Evolutionary conservation across 306 rosid genomes (phyloP), one percentile per base, ranked within the genome.

Genomic region (Sicyos edulis): DNA sequence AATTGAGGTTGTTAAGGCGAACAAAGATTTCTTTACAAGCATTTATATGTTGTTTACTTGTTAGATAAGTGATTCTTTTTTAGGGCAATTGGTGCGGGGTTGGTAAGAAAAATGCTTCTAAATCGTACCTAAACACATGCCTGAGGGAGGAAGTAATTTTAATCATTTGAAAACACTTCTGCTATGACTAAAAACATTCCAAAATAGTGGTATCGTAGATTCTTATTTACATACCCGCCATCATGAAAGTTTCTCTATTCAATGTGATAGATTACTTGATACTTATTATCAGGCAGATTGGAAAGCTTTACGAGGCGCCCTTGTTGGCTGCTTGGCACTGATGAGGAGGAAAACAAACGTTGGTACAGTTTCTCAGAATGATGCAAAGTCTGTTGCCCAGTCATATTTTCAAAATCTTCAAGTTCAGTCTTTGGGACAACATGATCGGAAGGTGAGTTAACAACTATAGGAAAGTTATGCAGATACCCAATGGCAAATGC

Each of bases 271-370:
- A 70, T 64, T 65, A 76, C 58, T 21, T 59, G 77, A 49, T 76
- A 37, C 72, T 68, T 74, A 68, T 17, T 73, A 83, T 88, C 92
- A 93, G 99, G 95, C 89, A 87, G 97, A 93, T 85, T 93, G 99
- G 99, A 91, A 84, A 85, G 96, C 97, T 76, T 82, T 91, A 77
- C 88, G 89, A 34, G 99, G 97, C 79, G 96, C 97, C 65, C 92
- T 93, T 76, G 82, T 93, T 78, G 99, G 99, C 72, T 93, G 95
- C 88, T 87, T 91, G 86, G 88, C 92, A 74, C 55, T 91, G 70
- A 64, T 83, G 79, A 83, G 83, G 88, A 93, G 99, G 80, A 89
- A 83, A 83, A 53, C 72, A 53, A 82, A 73, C 72, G 80, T 75
- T 80, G 96, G 98, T 52, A 68, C 56, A 74, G 84, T 88, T 74